Evolutionary conservation across 2,329 filamentous ascomycete species (phyloP).

Genomic region (Ilyonectria sp.): DNA sequence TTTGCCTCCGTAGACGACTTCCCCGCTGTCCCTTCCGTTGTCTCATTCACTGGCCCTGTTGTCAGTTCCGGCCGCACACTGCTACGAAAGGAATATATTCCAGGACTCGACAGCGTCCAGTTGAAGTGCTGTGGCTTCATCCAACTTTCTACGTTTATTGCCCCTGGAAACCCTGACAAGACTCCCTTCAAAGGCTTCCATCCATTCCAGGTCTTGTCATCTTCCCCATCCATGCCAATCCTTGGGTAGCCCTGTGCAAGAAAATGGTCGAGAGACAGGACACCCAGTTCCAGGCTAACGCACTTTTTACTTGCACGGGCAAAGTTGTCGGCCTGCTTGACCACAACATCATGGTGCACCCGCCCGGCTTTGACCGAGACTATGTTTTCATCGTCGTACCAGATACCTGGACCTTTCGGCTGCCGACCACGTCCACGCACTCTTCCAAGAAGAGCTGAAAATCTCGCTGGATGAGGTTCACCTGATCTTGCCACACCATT

Average conservation of each 20-base stretch:
- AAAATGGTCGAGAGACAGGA: not conserved
- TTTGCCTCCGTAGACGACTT: not conserved
- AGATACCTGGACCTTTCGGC: constrained; percentile 5
- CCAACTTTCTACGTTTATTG: no score
- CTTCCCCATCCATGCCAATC: constrained; percentile 2
- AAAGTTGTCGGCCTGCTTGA: constrained; percentile 4
- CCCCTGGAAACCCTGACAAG: not conserved
- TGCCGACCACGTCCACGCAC: constrained; percentile 40
- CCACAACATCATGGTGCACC: not conserved
- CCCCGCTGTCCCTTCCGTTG: not conserved
- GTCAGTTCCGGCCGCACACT: not conserved
- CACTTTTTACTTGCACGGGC: not conserved
- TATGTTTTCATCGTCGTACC: constrained; percentile 13
- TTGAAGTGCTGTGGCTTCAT: no score
- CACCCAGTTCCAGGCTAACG: no score
- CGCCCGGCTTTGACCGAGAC: not conserved
- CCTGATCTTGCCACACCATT: constrained; percentile 31
- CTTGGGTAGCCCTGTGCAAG: not conserved
- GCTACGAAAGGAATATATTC: no score
- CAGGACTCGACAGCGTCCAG: no score
- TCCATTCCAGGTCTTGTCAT: constrained; percentile 13
- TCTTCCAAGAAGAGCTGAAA: constrained; percentile 39
- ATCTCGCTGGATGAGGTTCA: constrained; percentile 35
- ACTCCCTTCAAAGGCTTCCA: constrained; percentile 2
- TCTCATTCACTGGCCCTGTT: not conserved